phyloP scores from a whole-genome alignment of 805 yeast genomes.

The Priceomyces melissophilus region DNA sequence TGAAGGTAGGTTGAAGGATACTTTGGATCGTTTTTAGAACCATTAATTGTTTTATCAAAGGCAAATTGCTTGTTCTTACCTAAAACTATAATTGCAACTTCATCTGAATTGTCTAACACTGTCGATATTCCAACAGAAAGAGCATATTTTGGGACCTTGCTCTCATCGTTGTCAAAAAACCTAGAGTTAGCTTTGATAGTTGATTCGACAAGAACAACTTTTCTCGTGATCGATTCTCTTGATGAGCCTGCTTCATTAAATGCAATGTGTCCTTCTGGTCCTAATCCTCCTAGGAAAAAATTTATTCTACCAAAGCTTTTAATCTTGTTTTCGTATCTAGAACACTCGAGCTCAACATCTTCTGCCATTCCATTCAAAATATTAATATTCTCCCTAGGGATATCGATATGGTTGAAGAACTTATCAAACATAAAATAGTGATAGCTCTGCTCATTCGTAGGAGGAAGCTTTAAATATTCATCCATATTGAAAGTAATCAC shows the following conservation, averaged over 20 bases:
- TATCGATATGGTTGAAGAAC: slow-evolving; percentile 54
- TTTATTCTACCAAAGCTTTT: slow-evolving; percentile 47
- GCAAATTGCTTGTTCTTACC: slow-evolving; percentile 47
- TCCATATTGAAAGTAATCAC: slow-evolving; percentile 64
- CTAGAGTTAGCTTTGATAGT: slow-evolving; percentile 54
- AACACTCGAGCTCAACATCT: slow-evolving; percentile 46
- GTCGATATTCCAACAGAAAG: slow-evolving; percentile 58
- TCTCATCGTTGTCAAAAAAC: slow-evolving; percentile 44
- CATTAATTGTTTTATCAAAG: slow-evolving; percentile 42
- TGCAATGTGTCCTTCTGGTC: slow-evolving; percentile 61
- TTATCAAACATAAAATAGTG: slow-evolving; percentile 57
- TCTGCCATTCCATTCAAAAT: slow-evolving; percentile 52
- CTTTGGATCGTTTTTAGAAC: slow-evolving; percentile 31
- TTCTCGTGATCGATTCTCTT: slow-evolving; percentile 44
- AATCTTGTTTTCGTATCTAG: slow-evolving; percentile 46
- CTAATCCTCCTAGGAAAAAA: slow-evolving; percentile 56
- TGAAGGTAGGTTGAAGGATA: slow-evolving; percentile 52
- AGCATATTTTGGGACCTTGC: slow-evolving; percentile 50
- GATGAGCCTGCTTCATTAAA: slow-evolving; percentile 56
- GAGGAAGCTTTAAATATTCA: slow-evolving; percentile 50
- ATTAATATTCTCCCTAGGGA: slow-evolving; percentile 49
- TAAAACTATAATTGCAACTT: slow-evolving; percentile 49
- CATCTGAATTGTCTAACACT: slow-evolving; percentile 52
- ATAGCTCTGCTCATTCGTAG: slow-evolving; percentile 49
- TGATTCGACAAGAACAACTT: slow-evolving; percentile 43